phyloP scores from a whole-genome alignment of 2,329 filamentous ascomycete species.

The Cordyceps javanica region DNA sequence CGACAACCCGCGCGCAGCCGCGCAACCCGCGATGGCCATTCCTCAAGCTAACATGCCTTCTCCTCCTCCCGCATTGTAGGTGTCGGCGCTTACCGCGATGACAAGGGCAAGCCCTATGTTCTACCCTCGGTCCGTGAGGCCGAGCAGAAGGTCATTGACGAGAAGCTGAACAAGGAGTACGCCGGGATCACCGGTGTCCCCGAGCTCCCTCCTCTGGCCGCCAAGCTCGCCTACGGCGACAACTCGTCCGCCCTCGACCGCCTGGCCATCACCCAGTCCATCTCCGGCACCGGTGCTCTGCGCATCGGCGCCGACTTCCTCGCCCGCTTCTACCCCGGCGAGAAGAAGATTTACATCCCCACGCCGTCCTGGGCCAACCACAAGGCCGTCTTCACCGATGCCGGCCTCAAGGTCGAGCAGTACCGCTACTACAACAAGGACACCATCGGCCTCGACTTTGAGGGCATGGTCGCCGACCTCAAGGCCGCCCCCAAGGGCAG shows the following conservation, averaged over 20 bases:
- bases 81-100: slow-evolving; percentile 97
- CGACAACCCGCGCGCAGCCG: slow-evolving; percentile 6
- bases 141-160: slow-evolving; percentile 76
- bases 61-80: slow-evolving; percentile 40
- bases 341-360: slow-evolving; percentile 95
- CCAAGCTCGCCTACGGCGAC: slow-evolving; percentile 81
- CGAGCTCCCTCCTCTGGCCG: slow-evolving; percentile 87
- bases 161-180: slow-evolving; percentile 90
- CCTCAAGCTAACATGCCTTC: neutral
- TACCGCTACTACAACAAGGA: slow-evolving; percentile 99
- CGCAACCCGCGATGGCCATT: slow-evolving; percentile 1
- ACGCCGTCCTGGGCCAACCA: slow-evolving; percentile 98
- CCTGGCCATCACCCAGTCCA: slow-evolving; percentile 91
- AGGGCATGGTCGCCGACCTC: slow-evolving; percentile 85
- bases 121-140: slow-evolving; percentile 87
- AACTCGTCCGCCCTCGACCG: slow-evolving; percentile 72
- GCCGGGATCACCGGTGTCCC: slow-evolving; percentile 95
- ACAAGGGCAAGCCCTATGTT: slow-evolving; percentile 96
- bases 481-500: slow-evolving; percentile 80
- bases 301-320: slow-evolving; percentile 94
- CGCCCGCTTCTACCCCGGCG: slow-evolving; percentile 80
- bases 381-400: slow-evolving; percentile 90
- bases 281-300: slow-evolving; percentile 94
- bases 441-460: slow-evolving; percentile 96
- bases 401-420: slow-evolving; percentile 83